Base-by-base conservation (phyloP, 345 rosid genomes). In the Gynandropsis gynandra region DNA sequence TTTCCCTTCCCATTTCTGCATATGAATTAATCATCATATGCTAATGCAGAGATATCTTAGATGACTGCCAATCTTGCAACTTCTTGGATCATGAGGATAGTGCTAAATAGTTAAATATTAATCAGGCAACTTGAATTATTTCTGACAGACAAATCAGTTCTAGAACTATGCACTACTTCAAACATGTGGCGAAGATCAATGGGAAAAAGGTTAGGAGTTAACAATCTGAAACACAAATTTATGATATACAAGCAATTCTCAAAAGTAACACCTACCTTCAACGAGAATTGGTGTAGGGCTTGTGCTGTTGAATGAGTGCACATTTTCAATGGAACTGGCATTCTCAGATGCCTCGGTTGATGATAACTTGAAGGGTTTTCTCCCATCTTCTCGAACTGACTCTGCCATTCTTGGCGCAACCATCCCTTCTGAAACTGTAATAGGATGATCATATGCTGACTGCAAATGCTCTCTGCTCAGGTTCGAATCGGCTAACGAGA, bases 211-310 rank as follows among this genome's bases (percentile, higher is more conserved):
- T 7, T 13, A 0, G 27, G 9, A 20, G 16, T 2, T 37, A 31
- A 55, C 16, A 9, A 61, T 61, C 20, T 50, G 29, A 52, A 66
- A 61, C 48, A 27, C 5, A 5, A 24, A 24, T 2, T n/a, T 24
- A 24, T 24, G 29, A 24, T 24, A 24, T 24, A 24, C 2, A 24
- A 24, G 29, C 29, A 24, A 24, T 24, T 24, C 5, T 24, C 10
- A 42, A 14, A 52, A 32, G 21, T 60, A 50, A 50, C 16, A 61
- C 77, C 54, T 44, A 80, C 98, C 97, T 80, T 73, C 78, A 10
- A 77, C 69, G 42, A 90, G 78, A 36, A 92, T 83, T 68, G 77
- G 70, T 36, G 81, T 67, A 43, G 55, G 76, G 68, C 72, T 63
- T 41, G 69, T 58, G 62, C 60, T 46, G 47, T 65, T 65, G 19